Percentiles rank a stretch among this genome's conserved stretches.
Evolutionary conservation across 2,329 filamentous ascomycete genomes (phyloP).

Genomic region (Talaromyces islandicus): DNA sequence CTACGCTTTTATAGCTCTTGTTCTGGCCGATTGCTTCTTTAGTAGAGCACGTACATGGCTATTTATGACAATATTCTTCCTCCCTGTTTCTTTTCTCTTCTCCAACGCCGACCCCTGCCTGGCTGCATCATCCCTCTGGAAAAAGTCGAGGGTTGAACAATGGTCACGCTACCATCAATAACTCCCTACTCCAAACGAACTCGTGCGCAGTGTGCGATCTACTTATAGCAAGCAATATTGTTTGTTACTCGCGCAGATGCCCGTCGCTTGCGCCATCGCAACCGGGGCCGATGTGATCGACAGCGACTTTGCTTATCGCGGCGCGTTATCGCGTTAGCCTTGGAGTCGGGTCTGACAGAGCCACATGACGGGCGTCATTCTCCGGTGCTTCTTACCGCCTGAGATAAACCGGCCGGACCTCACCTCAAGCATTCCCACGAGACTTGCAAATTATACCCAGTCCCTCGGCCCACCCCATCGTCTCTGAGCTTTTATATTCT

Average conservation of each 20-base stretch:
- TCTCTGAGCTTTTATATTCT: not conserved
- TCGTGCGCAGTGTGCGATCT: not conserved
- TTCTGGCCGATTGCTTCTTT: not conserved
- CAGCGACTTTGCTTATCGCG: not conserved
- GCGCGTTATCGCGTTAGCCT: not conserved
- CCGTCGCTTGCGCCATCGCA: not conserved
- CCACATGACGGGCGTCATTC: slow-evolving; percentile 29
- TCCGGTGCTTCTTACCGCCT: slow-evolving; percentile 11
- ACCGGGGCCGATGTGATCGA: not conserved
- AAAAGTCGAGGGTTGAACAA: not conserved
- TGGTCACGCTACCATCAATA: not conserved
- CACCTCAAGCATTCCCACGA: slow-evolving; percentile 5
- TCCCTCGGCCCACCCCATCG: not conserved
- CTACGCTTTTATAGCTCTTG: not conserved
- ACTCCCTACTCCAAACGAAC: not conserved
- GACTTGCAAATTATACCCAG: not conserved
- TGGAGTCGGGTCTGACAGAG: slow-evolving; percentile 9
- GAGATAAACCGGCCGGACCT: slow-evolving; percentile 4
- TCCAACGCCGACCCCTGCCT: not conserved
- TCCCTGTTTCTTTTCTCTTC: not conserved
- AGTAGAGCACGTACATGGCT: not conserved
- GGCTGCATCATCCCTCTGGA: not conserved
- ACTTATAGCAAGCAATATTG: not conserved
- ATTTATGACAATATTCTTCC: not conserved
- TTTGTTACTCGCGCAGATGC: not conserved